Evolutionary conservation across 352 stramenopile genomes (phyloP).

Genomic region (Pythium sp.): DNA sequence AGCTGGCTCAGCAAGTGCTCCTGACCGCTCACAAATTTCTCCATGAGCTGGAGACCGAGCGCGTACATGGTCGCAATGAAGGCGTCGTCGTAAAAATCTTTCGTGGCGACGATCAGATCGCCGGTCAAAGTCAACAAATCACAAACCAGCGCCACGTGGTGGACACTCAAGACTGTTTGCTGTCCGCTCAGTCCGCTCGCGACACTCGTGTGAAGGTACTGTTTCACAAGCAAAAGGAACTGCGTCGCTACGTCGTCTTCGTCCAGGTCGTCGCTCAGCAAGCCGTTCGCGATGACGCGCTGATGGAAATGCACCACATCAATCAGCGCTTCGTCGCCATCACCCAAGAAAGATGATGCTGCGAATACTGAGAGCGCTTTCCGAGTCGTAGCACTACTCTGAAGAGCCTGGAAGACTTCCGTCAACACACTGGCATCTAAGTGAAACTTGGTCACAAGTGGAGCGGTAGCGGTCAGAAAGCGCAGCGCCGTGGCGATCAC

Average conservation of each 20-base stretch:
- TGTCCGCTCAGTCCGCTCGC: neutral
- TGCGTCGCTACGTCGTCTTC: slow-evolving; percentile 37
- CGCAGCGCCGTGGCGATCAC: slow-evolving; percentile 37
- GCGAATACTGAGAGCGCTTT: neutral
- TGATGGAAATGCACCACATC: slow-evolving; percentile 31
- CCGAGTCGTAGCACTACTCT: slow-evolving; percentile 6
- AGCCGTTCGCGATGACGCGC: slow-evolving; percentile 24
- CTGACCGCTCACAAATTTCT: slow-evolving; percentile 36
- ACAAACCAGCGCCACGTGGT: slow-evolving; percentile 10
- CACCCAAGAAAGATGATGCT: neutral
- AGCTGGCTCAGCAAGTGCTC: slow-evolving; percentile 49
- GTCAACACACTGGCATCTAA: slow-evolving; percentile 32
- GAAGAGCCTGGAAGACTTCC: slow-evolving; percentile 32
- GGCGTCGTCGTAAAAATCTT: slow-evolving; percentile 25
- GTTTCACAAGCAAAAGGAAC: slow-evolving; percentile 22
- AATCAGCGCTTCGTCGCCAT: slow-evolving; percentile 24
- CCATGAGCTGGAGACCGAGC: slow-evolving; percentile 36
- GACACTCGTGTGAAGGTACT: neutral
- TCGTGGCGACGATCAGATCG: slow-evolving; percentile 13
- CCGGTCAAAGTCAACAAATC: slow-evolving; percentile 17
- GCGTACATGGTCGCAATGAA: slow-evolving; percentile 41
- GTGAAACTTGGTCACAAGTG: slow-evolving; percentile 54
- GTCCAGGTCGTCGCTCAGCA: slow-evolving; percentile 51
- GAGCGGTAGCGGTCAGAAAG: slow-evolving; percentile 39
- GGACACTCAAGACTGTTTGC: neutral